Evolutionary conservation across 2,329 filamentous ascomycete species (phyloP).

Genomic region (Sclerotinia nivalis): DNA sequence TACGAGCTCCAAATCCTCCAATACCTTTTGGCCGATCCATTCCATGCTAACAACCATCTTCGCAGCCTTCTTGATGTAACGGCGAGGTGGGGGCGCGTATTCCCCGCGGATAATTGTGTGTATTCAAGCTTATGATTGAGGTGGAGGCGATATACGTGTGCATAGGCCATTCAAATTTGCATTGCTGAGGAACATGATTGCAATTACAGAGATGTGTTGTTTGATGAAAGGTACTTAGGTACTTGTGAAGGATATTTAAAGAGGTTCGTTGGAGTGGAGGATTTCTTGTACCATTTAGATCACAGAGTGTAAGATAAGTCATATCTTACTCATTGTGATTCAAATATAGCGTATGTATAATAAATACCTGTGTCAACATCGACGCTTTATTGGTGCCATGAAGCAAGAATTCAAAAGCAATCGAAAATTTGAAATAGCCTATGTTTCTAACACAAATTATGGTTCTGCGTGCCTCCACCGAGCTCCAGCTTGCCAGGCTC

Average conservation of each 20-base stretch:
- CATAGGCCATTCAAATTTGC: neutral
- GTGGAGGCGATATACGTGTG: neutral
- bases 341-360: neutral
- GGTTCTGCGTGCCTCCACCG: conserved; percentile 3
- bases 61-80: neutral
- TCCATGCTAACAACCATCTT: conserved; percentile 1
- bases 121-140: neutral
- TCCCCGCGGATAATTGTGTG: neutral
- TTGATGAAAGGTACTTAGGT: neutral
- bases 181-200: conserved; percentile 7
- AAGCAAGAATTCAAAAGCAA: neutral
- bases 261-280: neutral
- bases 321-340: neutral
- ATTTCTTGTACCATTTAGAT: neutral
- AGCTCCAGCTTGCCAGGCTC: conserved; percentile 11
- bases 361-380: neutral
- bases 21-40: neutral
- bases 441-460: neutral
- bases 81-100: neutral
- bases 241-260: neutral
- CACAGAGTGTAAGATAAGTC: neutral
- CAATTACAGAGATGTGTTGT: neutral
- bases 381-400: neutral
- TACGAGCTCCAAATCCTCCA: neutral
- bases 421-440: neutral